These are phyloP conservation scores for Cyberlindnera saturnus DNA, from an alignment of 805 yeast species.

Conservation along the genomic window DNA sequence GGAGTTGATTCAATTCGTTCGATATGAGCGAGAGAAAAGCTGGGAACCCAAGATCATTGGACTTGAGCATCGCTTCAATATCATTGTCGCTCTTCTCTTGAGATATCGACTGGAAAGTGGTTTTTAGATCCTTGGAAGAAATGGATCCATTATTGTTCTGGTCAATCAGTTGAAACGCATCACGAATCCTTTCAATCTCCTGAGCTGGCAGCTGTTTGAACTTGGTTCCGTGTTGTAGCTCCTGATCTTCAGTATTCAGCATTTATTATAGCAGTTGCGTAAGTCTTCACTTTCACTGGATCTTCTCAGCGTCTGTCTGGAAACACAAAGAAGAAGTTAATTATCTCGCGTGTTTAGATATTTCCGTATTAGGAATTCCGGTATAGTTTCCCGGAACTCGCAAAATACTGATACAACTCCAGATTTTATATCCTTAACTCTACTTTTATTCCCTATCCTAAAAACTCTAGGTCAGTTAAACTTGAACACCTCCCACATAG, in stretches of 20 bases:
- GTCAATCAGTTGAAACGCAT: slow-evolving; percentile 76
- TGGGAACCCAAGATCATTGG: slow-evolving; percentile 41
- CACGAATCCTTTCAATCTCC: slow-evolving; percentile 61
- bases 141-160: slow-evolving; percentile 73
- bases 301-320: too few species aligned
- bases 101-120: slow-evolving; percentile 48
- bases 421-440: too few species aligned
- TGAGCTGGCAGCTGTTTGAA: slow-evolving; percentile 45
- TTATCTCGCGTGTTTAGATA: too few species aligned
- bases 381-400: neutral
- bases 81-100: slow-evolving; percentile 36
- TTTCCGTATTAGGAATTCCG: too few species aligned
- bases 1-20: slow-evolving; percentile 42
- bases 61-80: slow-evolving; percentile 39
- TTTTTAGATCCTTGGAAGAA: slow-evolving; percentile 46
- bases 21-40: slow-evolving; percentile 62
- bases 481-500: slow-evolving; percentile 52
- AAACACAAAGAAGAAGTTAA: too few species aligned
- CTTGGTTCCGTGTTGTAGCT: neutral
- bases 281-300: too few species aligned
- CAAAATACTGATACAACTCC: neutral
- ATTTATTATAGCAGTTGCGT: neutral
- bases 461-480: slow-evolving; percentile 15
- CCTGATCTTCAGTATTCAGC: neutral
- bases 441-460: neutral